These are phyloP conservation scores for Xylaria sp. DNA, from an alignment of 2,329 filamentous ascomycete genomes.

Conservation along the genomic window DNA sequence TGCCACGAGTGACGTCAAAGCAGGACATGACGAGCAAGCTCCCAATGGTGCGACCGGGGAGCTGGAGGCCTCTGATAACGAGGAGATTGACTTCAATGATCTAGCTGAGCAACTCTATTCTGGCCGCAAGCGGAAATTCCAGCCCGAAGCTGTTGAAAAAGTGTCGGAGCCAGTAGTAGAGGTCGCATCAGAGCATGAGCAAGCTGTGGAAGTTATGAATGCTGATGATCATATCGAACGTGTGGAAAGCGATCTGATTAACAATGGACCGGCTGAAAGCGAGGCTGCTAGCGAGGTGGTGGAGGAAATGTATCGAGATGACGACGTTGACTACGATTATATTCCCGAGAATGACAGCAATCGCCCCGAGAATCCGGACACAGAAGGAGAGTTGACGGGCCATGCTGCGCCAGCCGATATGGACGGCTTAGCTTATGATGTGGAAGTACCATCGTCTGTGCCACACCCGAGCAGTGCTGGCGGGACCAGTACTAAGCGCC, in stretches of 20 bases:
- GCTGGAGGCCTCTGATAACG: conserved; percentile 1
- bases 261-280: conserved; percentile 11
- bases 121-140: conserved; percentile 34
- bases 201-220: conserved; percentile 25
- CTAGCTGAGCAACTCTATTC: conserved; percentile 44
- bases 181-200: conserved; percentile 5
- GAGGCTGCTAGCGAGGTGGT: conserved; percentile 6
- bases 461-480: conserved; percentile 23
- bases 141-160: conserved; percentile 12
- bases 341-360: background rate
- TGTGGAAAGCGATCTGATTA: conserved; percentile 4
- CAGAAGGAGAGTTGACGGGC: background rate
- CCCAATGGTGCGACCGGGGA: background rate
- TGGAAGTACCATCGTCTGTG: conserved; percentile 39
- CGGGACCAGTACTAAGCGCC: background rate
- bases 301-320: conserved; percentile 27
- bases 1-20: background rate
- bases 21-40: conserved; percentile 12
- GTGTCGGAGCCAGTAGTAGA: background rate
- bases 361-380: background rate
- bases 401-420: conserved; percentile 1
- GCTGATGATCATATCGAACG: background rate
- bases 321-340: conserved; percentile 30
- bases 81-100: conserved; percentile 39
- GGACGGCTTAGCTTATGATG: conserved; percentile 15